phyloP scores from a whole-genome alignment of 2,329 filamentous ascomycete species.

The Dactylellina sp. region DNA sequence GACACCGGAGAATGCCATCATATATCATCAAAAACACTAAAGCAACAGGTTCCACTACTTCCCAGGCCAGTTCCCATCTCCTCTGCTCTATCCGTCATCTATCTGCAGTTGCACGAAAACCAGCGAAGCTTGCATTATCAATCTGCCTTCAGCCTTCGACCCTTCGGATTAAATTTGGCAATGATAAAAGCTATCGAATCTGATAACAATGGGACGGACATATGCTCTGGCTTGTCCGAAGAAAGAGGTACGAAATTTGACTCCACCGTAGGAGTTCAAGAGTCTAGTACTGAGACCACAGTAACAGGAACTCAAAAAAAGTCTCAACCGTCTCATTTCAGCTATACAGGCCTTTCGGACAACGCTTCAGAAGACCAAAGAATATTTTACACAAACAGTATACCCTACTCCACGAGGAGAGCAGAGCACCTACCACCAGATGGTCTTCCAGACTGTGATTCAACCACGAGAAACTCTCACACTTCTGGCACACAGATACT shows the following conservation, averaged over 20 bases:
- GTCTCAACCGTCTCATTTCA: slow-evolving; percentile 27
- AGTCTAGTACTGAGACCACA: no score
- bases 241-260: slow-evolving; percentile 35
- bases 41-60: no score
- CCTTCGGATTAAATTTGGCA: no score
- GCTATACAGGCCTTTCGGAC: slow-evolving; percentile 39
- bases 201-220: slow-evolving; percentile 14
- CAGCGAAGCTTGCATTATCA: no score
- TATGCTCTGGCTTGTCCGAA: slow-evolving; percentile 24
- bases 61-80: no score
- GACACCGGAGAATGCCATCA: no score
- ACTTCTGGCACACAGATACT: no score
- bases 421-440: slow-evolving; percentile 18
- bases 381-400: slow-evolving; percentile 38
- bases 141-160: no score
- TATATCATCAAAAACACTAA: no score
- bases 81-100: no score
- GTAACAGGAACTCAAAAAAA: slow-evolving; percentile 36
- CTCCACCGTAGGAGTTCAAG: no score
- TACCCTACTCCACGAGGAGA: slow-evolving; percentile 23
- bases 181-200: neutral
- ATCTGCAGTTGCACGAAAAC: no score
- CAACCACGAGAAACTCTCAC: neutral
- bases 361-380: slow-evolving; percentile 18
- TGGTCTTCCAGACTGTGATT: slow-evolving; percentile 48